Evolutionary conservation across 192 early-diverging fungal genomes (phyloP).

Genomic region (Tieghemiomyces parasiticus): DNA sequence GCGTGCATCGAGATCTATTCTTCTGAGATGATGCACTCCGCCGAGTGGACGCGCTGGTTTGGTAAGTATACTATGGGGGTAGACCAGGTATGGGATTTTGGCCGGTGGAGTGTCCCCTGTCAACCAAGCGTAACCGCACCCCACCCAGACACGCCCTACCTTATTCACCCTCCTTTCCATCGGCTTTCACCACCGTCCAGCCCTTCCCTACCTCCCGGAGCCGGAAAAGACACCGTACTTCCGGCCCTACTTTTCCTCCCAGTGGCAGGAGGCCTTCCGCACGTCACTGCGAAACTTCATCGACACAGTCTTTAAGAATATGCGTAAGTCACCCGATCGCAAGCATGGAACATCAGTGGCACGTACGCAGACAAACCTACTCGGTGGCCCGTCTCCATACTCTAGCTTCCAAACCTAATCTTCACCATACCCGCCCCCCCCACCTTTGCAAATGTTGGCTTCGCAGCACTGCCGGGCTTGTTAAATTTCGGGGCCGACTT

Average conservation of each 20-base stretch:
- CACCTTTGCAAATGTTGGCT: too few relatives aligned
- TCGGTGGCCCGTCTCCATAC: too few relatives aligned
- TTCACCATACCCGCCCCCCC: too few relatives aligned
- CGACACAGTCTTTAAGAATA: constrained; percentile 42
- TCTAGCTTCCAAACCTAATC: too few relatives aligned
- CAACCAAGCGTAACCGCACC: too few relatives aligned
- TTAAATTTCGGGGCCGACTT: background rate
- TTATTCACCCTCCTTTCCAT: too few relatives aligned
- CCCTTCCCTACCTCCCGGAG: constrained; percentile 39
- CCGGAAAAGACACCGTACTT: constrained; percentile 38
- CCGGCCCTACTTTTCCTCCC: constrained; percentile 40
- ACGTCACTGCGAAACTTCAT: constrained; percentile 44
- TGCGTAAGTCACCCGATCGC: constrained; percentile 47
- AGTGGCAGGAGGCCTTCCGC: constrained; percentile 44
- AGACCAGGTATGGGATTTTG: background rate
- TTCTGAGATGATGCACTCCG: constrained; percentile 32
- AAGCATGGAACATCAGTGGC: too few relatives aligned
- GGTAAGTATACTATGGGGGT: constrained; percentile 19
- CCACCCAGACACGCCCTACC: too few relatives aligned
- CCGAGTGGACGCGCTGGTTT: constrained; percentile 49
- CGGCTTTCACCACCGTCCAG: constrained; percentile 12
- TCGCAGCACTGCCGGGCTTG: background rate
- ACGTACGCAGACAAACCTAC: too few relatives aligned
- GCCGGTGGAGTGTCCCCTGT: too few relatives aligned
- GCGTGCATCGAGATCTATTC: constrained; percentile 46